Evolutionary conservation across 140 eudicot species (phyloP).

Genomic region (Stevia rebaudiana): DNA sequence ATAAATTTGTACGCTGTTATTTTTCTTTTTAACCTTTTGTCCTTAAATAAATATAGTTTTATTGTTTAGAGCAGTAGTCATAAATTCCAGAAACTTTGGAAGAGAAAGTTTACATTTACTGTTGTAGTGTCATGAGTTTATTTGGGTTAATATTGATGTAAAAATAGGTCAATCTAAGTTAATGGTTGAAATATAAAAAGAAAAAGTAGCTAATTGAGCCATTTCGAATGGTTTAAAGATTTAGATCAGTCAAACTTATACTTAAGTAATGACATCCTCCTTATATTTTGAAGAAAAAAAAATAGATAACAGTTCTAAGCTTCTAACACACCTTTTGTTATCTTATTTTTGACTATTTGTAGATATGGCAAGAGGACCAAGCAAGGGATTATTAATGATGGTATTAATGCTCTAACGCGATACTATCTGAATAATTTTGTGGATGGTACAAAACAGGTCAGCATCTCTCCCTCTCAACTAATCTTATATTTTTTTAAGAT

Average conservation of each 20-base stretch:
- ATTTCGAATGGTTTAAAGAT: not conserved
- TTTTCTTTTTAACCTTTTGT: not conserved
- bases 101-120: not conserved
- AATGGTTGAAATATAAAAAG: not conserved
- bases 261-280: not conserved
- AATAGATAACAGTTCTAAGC: not conserved
- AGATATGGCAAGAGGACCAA: constrained; percentile 79
- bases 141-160: not conserved
- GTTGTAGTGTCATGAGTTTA: not conserved
- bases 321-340: not conserved
- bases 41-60: not conserved
- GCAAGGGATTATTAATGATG: constrained; percentile 73
- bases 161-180: not conserved
- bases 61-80: constrained; percentile 11
- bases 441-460: constrained; percentile 95
- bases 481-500: not conserved
- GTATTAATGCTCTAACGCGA: constrained; percentile 66
- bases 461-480: constrained; percentile 12
- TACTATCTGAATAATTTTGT: constrained; percentile 84
- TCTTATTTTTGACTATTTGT: not conserved
- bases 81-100: constrained; percentile 2
- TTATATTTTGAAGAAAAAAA: not conserved
- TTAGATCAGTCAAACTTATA: not conserved
- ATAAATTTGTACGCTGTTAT: not conserved
- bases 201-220: not conserved